These are phyloP conservation scores for Saccharomycopsis sp. DNA, from an alignment of 805 yeast genomes.

Conservation along the genomic window DNA sequence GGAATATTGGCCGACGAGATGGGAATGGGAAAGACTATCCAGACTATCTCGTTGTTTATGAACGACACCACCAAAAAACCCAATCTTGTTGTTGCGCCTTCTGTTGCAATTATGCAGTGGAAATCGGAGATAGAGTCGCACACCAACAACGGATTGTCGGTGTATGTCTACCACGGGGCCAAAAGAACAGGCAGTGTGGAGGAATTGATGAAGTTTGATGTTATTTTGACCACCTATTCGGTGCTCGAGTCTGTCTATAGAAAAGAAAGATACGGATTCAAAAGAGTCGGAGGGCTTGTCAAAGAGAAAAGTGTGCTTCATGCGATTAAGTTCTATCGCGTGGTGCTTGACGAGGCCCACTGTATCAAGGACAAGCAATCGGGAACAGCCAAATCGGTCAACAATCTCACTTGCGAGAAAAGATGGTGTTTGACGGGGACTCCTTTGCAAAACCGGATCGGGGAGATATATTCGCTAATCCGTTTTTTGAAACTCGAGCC, in stretches of 20 bases:
- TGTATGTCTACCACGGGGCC: constrained; percentile 79
- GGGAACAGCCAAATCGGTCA: constrained; percentile 91
- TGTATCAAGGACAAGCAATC: constrained; percentile 92
- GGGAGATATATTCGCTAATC: constrained; percentile 89
- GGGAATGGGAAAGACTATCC: constrained; percentile 99
- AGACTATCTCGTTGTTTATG: constrained; percentile 84
- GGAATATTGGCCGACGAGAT: constrained; percentile 97
- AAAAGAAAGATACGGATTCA: constrained; percentile 77
- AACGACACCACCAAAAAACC: constrained; percentile 61
- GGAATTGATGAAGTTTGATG: constrained; percentile 59
- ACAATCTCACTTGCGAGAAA: constrained; percentile 59
- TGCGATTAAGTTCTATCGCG: constrained; percentile 68
- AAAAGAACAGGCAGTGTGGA: constrained; percentile 53
- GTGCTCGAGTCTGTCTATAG: constrained; percentile 83
- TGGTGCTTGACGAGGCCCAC: constrained; percentile 93
- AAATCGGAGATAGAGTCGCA: constrained; percentile 84
- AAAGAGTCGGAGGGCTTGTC: constrained; percentile 59
- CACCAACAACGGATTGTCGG: constrained; percentile 62
- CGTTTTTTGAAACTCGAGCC: constrained; percentile 81
- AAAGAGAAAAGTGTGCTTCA: constrained; percentile 77
- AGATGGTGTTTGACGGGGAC: constrained; percentile 95
- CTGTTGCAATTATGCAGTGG: constrained; percentile 99
- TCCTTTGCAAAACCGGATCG: constrained; percentile 92
- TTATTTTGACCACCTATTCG: constrained; percentile 85
- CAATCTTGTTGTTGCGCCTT: constrained; percentile 89